These are phyloP conservation scores for Jaltomata sinuosa DNA, from an alignment of 257 asterid genomes.

Conservation along the genomic window DNA sequence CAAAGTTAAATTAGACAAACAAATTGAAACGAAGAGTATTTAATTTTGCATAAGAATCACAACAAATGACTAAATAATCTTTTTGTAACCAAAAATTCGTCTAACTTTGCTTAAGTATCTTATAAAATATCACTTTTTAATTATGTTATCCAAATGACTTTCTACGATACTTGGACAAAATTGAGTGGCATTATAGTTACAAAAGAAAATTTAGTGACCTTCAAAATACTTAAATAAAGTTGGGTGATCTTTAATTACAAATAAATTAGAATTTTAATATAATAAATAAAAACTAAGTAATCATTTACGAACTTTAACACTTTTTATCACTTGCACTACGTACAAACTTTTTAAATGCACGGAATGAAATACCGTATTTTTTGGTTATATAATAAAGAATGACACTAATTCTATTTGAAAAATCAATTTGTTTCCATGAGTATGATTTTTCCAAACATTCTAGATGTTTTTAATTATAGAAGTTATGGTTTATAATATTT, in stretches of 20 bases:
- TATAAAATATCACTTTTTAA: background rate
- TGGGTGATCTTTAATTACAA: background rate
- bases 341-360: background rate
- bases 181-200: background rate
- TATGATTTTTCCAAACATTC: background rate
- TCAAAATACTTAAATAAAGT: background rate
- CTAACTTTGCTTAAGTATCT: background rate
- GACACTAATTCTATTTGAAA: background rate
- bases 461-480: background rate
- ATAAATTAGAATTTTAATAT: background rate
- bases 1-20: too few species aligned
- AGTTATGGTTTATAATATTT: background rate
- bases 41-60: background rate
- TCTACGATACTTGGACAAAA: background rate
- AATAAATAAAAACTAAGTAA: background rate
- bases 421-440: background rate
- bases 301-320: background rate
- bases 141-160: background rate
- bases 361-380: background rate
- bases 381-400: background rate
- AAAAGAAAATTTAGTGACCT: background rate
- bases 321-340: background rate
- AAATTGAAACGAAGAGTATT: too few species aligned
- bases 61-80: background rate
- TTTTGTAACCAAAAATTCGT: background rate